Percentiles rank a stretch among this genome's conserved stretches.
Conservation (phyloP, 208 protist genomes). For the Acanthamoeba sp. region DNA sequence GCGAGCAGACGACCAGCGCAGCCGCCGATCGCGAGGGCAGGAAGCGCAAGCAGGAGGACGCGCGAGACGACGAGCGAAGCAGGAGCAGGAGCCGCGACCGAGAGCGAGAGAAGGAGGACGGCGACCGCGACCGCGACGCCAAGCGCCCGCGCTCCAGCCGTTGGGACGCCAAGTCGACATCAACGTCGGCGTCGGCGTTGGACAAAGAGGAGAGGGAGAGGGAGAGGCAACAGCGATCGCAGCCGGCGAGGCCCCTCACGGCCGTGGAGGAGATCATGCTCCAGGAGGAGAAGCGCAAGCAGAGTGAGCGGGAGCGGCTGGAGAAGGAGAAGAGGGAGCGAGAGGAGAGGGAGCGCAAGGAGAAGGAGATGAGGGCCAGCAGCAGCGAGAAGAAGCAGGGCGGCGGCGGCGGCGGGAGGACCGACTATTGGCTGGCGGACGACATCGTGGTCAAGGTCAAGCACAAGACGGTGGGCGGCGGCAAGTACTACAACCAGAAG, state of each 20-base stretch:
- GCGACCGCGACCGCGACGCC: background rate
- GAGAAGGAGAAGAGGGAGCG: slow-evolving; percentile 4
- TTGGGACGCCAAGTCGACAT: background rate
- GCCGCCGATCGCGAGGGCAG: background rate
- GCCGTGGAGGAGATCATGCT: slow-evolving; percentile 69
- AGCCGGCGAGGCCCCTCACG: background rate
- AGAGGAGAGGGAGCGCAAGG: background rate
- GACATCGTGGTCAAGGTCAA: slow-evolving; percentile 85
- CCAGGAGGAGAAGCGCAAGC: slow-evolving; percentile 35
- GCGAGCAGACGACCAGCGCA: background rate
- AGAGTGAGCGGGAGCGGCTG: background rate
- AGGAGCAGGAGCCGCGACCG: background rate
- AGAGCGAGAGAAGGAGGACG: background rate
- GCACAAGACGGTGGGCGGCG: slow-evolving; percentile 83
- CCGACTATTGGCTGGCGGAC: slow-evolving; percentile 70
- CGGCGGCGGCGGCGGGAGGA: slow-evolving; percentile 12
- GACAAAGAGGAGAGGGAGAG: background rate
- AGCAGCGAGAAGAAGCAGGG: background rate
- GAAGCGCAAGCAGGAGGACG: slow-evolving; percentile 3
- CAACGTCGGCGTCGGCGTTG: background rate
- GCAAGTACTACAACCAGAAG: slow-evolving; percentile 87
- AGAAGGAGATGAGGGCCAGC: slow-evolving; percentile 42
- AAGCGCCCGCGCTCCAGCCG: background rate
- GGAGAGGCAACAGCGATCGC: background rate
- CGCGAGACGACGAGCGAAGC: background rate